Evolutionary conservation across 768 basidiomycete species (phyloP), one percentile per base, ranked within the genome.

Genomic region (Trametes elegans): DNA sequence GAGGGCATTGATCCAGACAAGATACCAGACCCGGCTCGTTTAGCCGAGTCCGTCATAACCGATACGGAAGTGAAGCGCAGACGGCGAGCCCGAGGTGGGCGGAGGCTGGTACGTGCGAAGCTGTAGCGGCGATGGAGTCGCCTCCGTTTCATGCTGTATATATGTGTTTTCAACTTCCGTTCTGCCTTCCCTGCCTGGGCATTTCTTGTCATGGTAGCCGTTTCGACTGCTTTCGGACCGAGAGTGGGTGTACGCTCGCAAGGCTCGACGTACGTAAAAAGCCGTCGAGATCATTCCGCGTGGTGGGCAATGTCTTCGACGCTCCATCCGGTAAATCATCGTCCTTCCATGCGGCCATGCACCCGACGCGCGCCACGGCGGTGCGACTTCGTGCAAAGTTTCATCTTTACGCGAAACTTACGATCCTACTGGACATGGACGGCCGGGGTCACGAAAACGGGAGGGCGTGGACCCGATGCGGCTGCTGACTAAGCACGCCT

Each of bases 1-100:
- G 70, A 72, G 44, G 55, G 60, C 7, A 62, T 69, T 16, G 69
- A 69, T 29, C 62, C 61, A 7, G 62, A 60, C 46, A 60, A 56
- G 50, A 52, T 45, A 9, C 62, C 62, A 19, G 59, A 60, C 9
- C 52, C 58, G 16, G 31, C 54, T 28, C 49, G 57, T 31, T 40
- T 58, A 10, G 32, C 18, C 28, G 47, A 47, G 47, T 34, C 26
- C 38, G 31, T 23, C 9, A 32, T n/a, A 16, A 14, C 39, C 0
- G 51, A 38, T 19, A 34, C 38, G 47, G 40, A 49, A 31, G 32
- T 44, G 41, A 42, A 48, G 42, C 57, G 47, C 10, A 40, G 46
- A 31, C 42, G 52, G 27, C 32, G 47, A 23, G 34, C 45, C 18
- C 28, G 45, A 36, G 45, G 49, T 7, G 21, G 38, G 10, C 31